Evolutionary conservation across 2,329 filamentous ascomycete species (phyloP), one percentile per base, ranked within the genome.

Genomic region (Elsinoe arachidis): DNA sequence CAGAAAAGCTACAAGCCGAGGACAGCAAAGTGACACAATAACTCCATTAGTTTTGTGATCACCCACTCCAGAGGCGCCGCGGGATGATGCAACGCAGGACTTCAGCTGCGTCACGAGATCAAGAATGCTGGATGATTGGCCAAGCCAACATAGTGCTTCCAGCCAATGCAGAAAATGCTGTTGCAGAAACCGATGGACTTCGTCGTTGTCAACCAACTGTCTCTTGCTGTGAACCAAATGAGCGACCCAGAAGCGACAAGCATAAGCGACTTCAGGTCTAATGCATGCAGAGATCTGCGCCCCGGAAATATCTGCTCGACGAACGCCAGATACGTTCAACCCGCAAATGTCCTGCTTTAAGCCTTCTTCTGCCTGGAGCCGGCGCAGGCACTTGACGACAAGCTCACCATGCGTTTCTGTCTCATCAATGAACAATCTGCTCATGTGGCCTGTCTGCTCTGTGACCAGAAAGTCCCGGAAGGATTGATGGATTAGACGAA

Each of bases 1-100:
- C 6, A 70, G 59, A 56, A 70, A 49, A 37, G 19, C 30, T 46
- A 46, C 54, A 30, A n/a, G 43, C 19, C 14, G 14, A 19, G 19
- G n/a, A n/a, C n/a, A n/a, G 19, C 14, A 14, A 6, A 35, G 34
- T 35, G 14, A 14, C 34, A 6, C 14, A 35, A 6, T 35, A 6
- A 35, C 7, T 14, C 14, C 34, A 35, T 35, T 35, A 35, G 34
- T 35, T 35, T 14, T 14, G 34, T 35, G 14, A 14, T 6, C 38
- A 41, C n/a, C 34, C 15, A 38, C n/a, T 23, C 9, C n/a, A 55
- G 30, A 23, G n/a, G 11, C 35, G 26, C 52, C 34, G 30, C 17
- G n/a, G n/a, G 21, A 21, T n/a, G n/a, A n/a, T n/a, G n/a, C n/a
- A n/a, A n/a, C n/a, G n/a, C 30, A 21, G 9, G 35, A 21, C 26